Evolutionary conservation across 192 early-diverging fungal species (phyloP).

Genomic region (Phlyctochytrium arcticum): DNA sequence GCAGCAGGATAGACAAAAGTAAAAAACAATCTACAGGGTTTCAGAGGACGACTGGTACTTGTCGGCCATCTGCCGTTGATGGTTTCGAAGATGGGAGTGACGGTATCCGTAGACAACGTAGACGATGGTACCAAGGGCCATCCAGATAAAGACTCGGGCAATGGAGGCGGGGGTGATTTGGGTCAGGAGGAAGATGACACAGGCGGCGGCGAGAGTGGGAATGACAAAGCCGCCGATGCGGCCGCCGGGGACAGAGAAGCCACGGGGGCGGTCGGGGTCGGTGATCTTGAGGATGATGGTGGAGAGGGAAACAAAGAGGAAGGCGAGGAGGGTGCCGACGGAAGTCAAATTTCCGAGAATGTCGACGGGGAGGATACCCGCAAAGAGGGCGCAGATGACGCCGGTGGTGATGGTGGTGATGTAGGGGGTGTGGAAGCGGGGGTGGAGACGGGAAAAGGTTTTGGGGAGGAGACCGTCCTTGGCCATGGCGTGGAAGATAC

Average conservation of each 20-base stretch:
- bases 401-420: slow-evolving; percentile 67
- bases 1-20: too few relatives aligned
- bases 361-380: slow-evolving; percentile 75
- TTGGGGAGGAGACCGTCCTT: slow-evolving; percentile 76
- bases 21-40: too few relatives aligned
- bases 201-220: slow-evolving; percentile 30
- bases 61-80: too few relatives aligned
- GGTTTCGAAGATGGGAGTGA: slow-evolving; percentile 39
- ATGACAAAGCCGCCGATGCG: slow-evolving; percentile 55
- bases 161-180: slow-evolving; percentile 58
- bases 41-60: too few relatives aligned
- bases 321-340: slow-evolving; percentile 75
- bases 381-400: slow-evolving; percentile 57
- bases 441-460: slow-evolving; percentile 67
- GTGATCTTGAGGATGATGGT: slow-evolving; percentile 66
- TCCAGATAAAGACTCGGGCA: slow-evolving; percentile 74
- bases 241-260: slow-evolving; percentile 71
- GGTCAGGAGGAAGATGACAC: slow-evolving; percentile 17
- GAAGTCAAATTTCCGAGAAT: slow-evolving; percentile 82
- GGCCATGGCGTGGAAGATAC: slow-evolving; percentile 85
- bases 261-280: slow-evolving; percentile 61
- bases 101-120: slow-evolving; percentile 66
- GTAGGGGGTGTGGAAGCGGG: slow-evolving; percentile 69
- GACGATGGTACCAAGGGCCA: slow-evolving; percentile 71
- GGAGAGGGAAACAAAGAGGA: slow-evolving; percentile 77